A percentile compares a stretch with the other conserved stretches of the same genome.
Evolutionary conservation across 2,329 filamentous ascomycete genomes (phyloP).

Genomic region (Berkeleyomyces basicola): DNA sequence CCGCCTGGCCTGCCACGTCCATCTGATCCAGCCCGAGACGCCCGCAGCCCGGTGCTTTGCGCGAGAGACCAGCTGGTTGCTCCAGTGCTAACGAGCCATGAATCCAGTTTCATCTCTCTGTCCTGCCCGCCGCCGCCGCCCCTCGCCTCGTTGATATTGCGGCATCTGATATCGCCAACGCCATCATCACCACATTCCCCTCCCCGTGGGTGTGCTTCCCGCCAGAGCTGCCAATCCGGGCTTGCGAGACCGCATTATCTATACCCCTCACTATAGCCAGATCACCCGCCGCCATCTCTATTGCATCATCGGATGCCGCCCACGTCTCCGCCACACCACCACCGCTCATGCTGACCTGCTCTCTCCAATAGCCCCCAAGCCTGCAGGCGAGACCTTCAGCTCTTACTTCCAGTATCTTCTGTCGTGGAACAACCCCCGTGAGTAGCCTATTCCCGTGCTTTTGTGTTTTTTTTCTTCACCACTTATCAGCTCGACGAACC

Average conservation of each 20-base stretch:
- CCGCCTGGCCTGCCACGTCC: background rate
- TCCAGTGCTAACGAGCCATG: background rate
- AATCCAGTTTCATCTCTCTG: background rate
- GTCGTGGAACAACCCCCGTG: slow-evolving; percentile 53
- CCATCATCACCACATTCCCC: background rate
- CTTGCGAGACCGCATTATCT: slow-evolving; percentile 7
- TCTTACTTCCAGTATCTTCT: slow-evolving; percentile 53
- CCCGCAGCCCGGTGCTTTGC: background rate
- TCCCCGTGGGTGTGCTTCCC: background rate
- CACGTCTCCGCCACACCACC: background rate
- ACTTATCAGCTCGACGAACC: background rate
- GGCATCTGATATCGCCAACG: background rate
- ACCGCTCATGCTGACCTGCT: background rate
- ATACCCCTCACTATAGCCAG: slow-evolving; percentile 1
- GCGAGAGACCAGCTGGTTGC: background rate
- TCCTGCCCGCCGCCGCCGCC: background rate
- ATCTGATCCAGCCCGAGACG: background rate
- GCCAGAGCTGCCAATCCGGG: background rate
- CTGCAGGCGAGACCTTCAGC: slow-evolving; percentile 46
- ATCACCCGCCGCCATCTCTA: background rate
- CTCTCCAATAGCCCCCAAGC: slow-evolving; percentile 3
- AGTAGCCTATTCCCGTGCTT: slow-evolving; percentile 18
- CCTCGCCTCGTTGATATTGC: background rate
- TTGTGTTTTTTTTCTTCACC: background rate
- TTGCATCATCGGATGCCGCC: background rate